phyloP scores from a whole-genome alignment of 164 flowering plant species.

The Umbilicus rupestris region DNA sequence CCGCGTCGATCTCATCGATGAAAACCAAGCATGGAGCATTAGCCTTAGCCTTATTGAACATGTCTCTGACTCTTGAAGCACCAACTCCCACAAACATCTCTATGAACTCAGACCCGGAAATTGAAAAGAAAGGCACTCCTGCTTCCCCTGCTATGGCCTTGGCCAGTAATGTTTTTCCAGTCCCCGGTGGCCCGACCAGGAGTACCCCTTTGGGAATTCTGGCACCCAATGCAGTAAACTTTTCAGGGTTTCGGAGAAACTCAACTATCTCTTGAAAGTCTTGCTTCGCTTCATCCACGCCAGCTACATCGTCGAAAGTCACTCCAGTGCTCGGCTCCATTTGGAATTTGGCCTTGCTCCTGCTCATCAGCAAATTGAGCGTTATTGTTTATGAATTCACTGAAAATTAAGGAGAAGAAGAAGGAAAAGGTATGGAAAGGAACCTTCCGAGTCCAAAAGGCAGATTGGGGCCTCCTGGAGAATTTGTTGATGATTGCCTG shows the following conservation, averaged over 20 bases:
- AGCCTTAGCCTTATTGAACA: constrained; percentile 88
- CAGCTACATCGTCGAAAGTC: constrained; percentile 93
- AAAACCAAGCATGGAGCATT: constrained; percentile 92
- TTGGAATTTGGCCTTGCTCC: constrained; percentile 82
- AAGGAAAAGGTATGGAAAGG: background rate
- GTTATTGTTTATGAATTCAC: background rate
- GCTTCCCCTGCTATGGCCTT: constrained; percentile 96
- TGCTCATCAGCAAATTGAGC: background rate
- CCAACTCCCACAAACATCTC: constrained; percentile 98
- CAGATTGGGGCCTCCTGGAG: constrained; percentile 91
- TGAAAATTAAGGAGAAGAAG: background rate
- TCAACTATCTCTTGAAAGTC: constrained; percentile 92
- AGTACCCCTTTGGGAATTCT: constrained; percentile 92
- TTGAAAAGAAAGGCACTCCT: constrained; percentile 85
- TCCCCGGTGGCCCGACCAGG: constrained; percentile 86
- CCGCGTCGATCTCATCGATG: constrained; percentile 95
- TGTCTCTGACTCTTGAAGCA: constrained; percentile 89
- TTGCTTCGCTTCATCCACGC: constrained; percentile 90
- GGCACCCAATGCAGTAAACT: constrained; percentile 84
- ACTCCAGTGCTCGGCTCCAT: constrained; percentile 96
- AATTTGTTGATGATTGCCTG: constrained; percentile 71
- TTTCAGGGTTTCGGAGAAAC: constrained; percentile 81
- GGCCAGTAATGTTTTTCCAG: constrained; percentile 82
- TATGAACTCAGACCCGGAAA: constrained; percentile 86
- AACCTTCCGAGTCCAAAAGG: constrained; percentile 61